Conservation (phyloP, 176 grass and related monocot genomes). For the Eremochloa ophiuroides region DNA sequence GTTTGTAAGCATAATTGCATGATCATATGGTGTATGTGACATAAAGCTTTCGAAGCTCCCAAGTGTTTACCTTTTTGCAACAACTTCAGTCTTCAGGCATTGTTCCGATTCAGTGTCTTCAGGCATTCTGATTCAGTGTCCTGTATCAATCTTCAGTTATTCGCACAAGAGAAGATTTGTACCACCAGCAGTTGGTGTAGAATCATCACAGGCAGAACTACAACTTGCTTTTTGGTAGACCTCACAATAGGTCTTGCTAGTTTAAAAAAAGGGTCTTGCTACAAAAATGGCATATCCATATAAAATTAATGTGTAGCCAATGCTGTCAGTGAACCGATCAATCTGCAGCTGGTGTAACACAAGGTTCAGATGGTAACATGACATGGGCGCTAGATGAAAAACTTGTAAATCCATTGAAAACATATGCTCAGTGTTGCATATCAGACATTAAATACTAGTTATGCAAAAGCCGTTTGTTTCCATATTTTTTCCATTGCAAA, state of each 20-base stretch:
- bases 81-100: background rate
- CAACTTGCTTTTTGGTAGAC: background rate
- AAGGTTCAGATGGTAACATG: background rate
- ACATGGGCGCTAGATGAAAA: background rate
- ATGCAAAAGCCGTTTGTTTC: background rate
- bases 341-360: background rate
- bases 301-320: background rate
- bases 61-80: background rate
- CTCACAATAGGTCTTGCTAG: background rate
- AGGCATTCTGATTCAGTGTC: background rate
- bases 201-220: background rate
- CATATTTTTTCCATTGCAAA: background rate
- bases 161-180: constrained; percentile 2
- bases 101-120: background rate
- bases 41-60: background rate
- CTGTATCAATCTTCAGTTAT: background rate
- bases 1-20: background rate
- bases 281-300: background rate
- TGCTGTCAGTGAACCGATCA: background rate
- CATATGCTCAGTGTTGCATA: background rate
- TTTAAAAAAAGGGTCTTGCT: background rate
- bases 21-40: background rate
- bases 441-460: background rate
- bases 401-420: background rate
- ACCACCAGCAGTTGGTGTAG: background rate